Base-by-base conservation (phyloP, 768 basidiomycete genomes). In the Pleurotus citrinopileatus region DNA sequence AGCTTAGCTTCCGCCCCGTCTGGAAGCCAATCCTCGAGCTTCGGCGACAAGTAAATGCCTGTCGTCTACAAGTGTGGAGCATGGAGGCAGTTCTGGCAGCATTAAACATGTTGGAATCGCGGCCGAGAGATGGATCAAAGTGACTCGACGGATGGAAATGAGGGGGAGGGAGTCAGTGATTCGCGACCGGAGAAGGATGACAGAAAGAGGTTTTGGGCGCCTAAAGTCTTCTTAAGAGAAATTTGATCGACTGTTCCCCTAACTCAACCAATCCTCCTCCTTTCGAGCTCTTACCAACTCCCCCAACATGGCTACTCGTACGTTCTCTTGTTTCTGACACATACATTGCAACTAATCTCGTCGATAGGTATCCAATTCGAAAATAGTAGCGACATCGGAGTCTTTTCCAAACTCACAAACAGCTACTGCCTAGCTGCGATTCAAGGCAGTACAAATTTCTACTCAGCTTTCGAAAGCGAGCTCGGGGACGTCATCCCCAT, bases 361-460 rank as follows among this genome's bases (percentile, higher is more conserved):
- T 37, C 56, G n/a, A 65, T 34, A 94, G 91, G 93, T 69, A 75
- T 91, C 59, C 91, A 94, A 76, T 95, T 94, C 67, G 92, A 95
- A 76, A 95, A 94, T 75, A 89, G 83, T 75, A 88, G 86, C 73
- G 94, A 98, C 65, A 83, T 99, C 63, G 96, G 96, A 63, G 96
- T 99, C 40, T 99, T 98, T 74, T 78, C 94, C 64, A 97, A 97
- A 74, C 81, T 98, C 65, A 98, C 96, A 65, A 98, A 99, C 79
- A 91, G 87, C 66, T 99, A 97, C 81, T 98, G 96, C 74, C 85
- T 99, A 44, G 84, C 83, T 63, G 93, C 94, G 59, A 83, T 98
- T 66, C 89, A 94, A 69, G 90, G 95, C 70, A 90, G 93, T 72
- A 87, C 94, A 59, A 98, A 98, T 74, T 99, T 99, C 65, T 96